phyloP scores from a whole-genome alignment of 2,329 filamentous ascomycete genomes.

The Ophiostoma ulmi region DNA sequence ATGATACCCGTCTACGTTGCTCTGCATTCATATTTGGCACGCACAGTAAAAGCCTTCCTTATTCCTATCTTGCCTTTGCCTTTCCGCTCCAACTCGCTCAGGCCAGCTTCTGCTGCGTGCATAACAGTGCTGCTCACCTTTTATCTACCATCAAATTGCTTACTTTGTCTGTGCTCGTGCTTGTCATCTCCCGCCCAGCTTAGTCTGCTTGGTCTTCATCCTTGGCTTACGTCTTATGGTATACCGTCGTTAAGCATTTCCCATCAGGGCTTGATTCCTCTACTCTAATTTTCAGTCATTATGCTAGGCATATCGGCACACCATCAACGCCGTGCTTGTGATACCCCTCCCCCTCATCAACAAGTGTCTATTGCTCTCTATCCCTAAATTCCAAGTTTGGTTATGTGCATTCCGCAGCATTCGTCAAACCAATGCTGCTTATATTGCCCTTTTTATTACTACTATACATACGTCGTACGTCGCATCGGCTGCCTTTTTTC shows the following conservation, averaged over 20 bases:
- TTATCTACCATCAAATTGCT: not conserved
- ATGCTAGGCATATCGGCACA: not conserved
- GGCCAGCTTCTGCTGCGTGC: conserved; percentile 6
- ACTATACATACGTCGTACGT: not conserved
- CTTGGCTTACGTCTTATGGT: conserved; percentile 1
- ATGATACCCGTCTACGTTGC: not conserved
- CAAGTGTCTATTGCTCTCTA: not conserved
- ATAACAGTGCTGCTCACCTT: not conserved
- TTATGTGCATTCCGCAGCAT: not conserved
- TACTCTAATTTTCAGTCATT: not conserved
- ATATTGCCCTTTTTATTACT: not conserved
- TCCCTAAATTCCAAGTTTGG: not conserved
- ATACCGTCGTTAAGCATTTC: not conserved
- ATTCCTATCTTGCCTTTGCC: not conserved
- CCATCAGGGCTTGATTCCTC: not conserved
- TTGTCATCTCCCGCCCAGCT: not conserved
- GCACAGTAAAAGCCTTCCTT: too few relatives aligned
- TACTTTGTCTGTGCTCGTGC: not conserved
- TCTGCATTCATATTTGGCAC: not conserved
- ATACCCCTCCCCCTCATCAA: not conserved
- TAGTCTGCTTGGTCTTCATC: not conserved
- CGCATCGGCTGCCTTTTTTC: not conserved
- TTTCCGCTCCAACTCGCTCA: not conserved
- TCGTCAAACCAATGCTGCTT: not conserved
- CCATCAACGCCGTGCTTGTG: not conserved